Evolutionary conservation across 495 filamentous ascomycete genomes (phyloP), one percentile per base, ranked within the genome.

Genomic region (Penicillium herquei): DNA sequence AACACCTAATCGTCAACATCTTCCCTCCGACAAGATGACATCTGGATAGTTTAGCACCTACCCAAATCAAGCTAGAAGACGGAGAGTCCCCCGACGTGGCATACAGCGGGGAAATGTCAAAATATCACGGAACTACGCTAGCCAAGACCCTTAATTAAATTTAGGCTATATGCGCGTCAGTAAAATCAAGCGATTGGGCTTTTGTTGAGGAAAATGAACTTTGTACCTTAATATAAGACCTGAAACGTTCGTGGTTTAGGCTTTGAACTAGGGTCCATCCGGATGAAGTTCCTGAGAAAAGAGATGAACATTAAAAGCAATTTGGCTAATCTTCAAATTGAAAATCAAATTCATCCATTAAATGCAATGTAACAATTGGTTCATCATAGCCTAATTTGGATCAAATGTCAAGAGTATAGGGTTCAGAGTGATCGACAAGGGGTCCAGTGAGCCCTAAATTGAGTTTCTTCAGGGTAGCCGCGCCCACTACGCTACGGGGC

Each of bases 401-500:
- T 26, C 1, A 26, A 26, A 26, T 26, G 21, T 6, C 34, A 9
- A 13, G 34, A 10, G 39, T 41, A 26, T 12, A 26, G 26, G 43
- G 21, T n/a, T 2, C 26, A 13, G 34, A 37, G 9, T 13, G 34
- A 37, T 37, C 9, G 12, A 37, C 34, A 37, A 7, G 2, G 12
- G 12, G 12, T 34, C 32, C 34, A 37, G 7, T 37, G 6, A 46
- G 43, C 43, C 43, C 43, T 14, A 31, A 39, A 44, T 1, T 14
- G 16, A 41, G 17, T 21, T 54, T 58, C 13, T 51, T 26, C 41
- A 51, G 30, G 40, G 35, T 40, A 49, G 48, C 64, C 64, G 64
- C 62, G 62, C 57, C 64, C 34, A 33, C 56, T 62, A 55, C 49
- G 62, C 56, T 61, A 67, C 62, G 64, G 63, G 58, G 39, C 43